phyloP scores from a whole-genome alignment of 108 stramenopile species.

The Fragilaria crotonensis region DNA sequence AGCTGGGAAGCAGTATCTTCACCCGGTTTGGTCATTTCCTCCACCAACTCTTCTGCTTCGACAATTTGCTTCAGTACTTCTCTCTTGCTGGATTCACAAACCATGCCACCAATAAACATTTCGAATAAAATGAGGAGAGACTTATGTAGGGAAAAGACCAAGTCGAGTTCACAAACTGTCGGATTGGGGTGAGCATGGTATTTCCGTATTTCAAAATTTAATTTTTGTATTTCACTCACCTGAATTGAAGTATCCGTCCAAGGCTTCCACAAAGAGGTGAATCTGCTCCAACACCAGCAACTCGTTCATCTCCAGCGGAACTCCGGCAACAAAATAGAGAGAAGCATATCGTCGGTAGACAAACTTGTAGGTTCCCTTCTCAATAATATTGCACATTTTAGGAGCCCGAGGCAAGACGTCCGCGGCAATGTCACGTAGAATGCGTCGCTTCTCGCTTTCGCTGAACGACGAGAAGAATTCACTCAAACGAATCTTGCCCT shows the following conservation, averaged over 20 bases:
- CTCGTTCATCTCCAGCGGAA: slow-evolving; percentile 77
- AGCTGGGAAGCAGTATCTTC: slow-evolving; percentile 82
- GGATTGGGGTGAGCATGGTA: not conserved
- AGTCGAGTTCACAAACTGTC: slow-evolving; percentile 92
- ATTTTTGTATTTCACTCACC: slow-evolving; percentile 36
- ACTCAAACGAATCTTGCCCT: slow-evolving; percentile 78
- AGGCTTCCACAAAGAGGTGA: slow-evolving; percentile 96
- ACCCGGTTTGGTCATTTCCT: slow-evolving; percentile 81
- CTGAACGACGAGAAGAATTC: slow-evolving; percentile 85
- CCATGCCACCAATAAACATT: slow-evolving; percentile 90
- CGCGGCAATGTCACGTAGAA: slow-evolving; percentile 86
- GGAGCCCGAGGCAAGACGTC: slow-evolving; percentile 91
- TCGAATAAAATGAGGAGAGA: slow-evolving; percentile 89
- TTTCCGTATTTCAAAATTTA: not conserved
- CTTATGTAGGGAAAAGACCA: slow-evolving; percentile 97
- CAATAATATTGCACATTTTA: slow-evolving; percentile 99
- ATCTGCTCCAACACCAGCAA: slow-evolving; percentile 91
- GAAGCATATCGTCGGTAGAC: slow-evolving; percentile 83
- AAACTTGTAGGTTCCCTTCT: slow-evolving; percentile 93
- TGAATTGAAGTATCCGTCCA: slow-evolving; percentile 92
- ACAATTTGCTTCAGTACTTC: slow-evolving; percentile 81
- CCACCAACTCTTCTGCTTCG: slow-evolving; percentile 81
- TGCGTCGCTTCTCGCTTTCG: slow-evolving; percentile 84
- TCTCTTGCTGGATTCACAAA: slow-evolving; percentile 77
- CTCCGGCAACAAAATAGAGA: slow-evolving; percentile 83